A percentile compares a stretch with the other conserved stretches of the same genome.
phyloP scores from a whole-genome alignment of 2,329 filamentous ascomycete species.

The Colletotrichum orchidophilum region DNA sequence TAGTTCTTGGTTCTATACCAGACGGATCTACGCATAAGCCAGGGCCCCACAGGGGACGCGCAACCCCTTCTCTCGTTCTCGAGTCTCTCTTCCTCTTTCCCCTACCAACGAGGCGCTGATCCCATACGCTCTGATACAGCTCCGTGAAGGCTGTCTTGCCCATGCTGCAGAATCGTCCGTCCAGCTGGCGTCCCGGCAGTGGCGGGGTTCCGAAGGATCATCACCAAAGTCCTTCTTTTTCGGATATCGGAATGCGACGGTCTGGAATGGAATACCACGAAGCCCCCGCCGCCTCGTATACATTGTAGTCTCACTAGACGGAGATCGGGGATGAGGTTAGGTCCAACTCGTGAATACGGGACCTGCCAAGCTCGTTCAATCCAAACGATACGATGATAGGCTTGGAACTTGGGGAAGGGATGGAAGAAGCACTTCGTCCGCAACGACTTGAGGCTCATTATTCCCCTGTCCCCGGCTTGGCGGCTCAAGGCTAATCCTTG shows the following conservation, averaged over 20 bases:
- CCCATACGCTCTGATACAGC: slow-evolving; percentile 33
- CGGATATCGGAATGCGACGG: slow-evolving; percentile 7
- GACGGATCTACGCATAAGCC: slow-evolving; percentile 33
- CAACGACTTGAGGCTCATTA: slow-evolving; percentile 11
- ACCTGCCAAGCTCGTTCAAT: slow-evolving; percentile 24
- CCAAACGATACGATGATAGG: slow-evolving; percentile 33
- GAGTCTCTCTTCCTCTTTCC: slow-evolving; percentile 24
- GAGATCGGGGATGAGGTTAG: neutral
- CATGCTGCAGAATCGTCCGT: slow-evolving; percentile 13
- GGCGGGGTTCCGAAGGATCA: slow-evolving; percentile 15
- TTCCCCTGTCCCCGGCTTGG: slow-evolving; percentile 20
- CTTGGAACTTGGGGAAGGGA: slow-evolving; percentile 22
- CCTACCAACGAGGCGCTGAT: slow-evolving; percentile 15
- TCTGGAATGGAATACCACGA: neutral
- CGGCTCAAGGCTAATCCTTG: slow-evolving; percentile 20
- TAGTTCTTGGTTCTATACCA: slow-evolving; percentile 4
- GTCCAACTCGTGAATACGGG: slow-evolving; percentile 13
- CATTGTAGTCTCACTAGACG: slow-evolving; percentile 4
- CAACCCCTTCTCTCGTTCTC: slow-evolving; percentile 22
- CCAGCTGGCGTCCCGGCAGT: slow-evolving; percentile 11
- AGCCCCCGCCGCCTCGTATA: no score
- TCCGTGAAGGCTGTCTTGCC: slow-evolving; percentile 27
- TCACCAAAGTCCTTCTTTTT: slow-evolving; percentile 6
- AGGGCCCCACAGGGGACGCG: slow-evolving; percentile 33
- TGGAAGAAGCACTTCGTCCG: slow-evolving; percentile 23